Evolutionary conservation across 352 stramenopile species (phyloP), one percentile per base, ranked within the genome.

Genomic region (Blastocystis sp.): DNA sequence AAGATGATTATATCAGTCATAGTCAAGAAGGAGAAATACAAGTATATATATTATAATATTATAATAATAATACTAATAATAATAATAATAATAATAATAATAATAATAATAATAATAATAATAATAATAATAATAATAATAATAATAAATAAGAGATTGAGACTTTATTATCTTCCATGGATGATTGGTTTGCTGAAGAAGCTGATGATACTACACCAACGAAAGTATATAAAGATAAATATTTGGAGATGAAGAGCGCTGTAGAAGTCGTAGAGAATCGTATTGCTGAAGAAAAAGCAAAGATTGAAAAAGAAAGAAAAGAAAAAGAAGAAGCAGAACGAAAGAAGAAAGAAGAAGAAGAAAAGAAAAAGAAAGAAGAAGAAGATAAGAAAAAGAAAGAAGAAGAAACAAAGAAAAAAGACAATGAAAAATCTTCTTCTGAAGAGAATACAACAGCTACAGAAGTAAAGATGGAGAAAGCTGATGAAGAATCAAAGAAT

Each of bases 341-440:
- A 13, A 64, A 64, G 32, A 36, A 34, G 44, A 57, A 66, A 28
- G 58, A 67, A 31, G 58, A 64, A 25, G 58, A 64, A 46, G 48
- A 65, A 32, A 65, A 67, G 58, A 37, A 35, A 10, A 45, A 43
- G 34, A 52, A 59, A 27, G 49, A 59, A 23, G 39, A 24, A n/a
- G 36, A 48, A 13, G 19, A 54, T 13, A n/a, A 75, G 30, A 33
- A 13, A 7, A 62, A 73, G 64, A 56, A 71, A 40, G 24, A 34
- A 18, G 27, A 37, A 48, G 59, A 65, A 23, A 67, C 66, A 13
- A 58, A 67, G 25, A 49, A 37, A 27, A 65, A 71, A 37, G 65
- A 6, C 18, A 67, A 71, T 34, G 68, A 68, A 2, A 55, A 68
- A n/a, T n/a, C n/a, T n/a, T n/a, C n/a, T n/a, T n/a, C n/a, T n/a